phyloP scores from a whole-genome alignment of 2,329 filamentous ascomycete species.

The Penicillium sp. region DNA sequence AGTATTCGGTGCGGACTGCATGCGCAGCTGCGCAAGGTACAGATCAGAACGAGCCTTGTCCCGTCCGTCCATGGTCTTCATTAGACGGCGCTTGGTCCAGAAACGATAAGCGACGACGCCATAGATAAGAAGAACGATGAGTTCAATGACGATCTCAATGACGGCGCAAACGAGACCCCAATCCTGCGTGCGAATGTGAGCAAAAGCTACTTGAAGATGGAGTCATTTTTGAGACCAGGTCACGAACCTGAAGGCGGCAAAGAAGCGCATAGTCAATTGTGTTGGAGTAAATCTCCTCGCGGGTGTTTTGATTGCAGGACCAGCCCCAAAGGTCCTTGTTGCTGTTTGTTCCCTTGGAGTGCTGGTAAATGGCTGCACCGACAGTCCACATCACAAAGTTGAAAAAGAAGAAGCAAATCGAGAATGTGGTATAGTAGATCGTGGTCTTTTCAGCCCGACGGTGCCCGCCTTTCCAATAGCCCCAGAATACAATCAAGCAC shows the following conservation, averaged over 20 bases:
- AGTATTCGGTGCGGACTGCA: slow-evolving; percentile 90
- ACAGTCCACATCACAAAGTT: slow-evolving; percentile 89
- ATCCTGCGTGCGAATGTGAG: slow-evolving; percentile 52
- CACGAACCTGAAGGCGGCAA: slow-evolving; percentile 73
- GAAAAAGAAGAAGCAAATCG: slow-evolving; percentile 87
- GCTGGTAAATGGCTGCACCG: slow-evolving; percentile 77
- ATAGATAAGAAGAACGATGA: slow-evolving; percentile 88
- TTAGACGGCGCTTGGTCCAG: slow-evolving; percentile 90
- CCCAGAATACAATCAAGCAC: slow-evolving; percentile 72
- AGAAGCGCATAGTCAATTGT: slow-evolving; percentile 84
- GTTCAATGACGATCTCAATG: slow-evolving; percentile 90
- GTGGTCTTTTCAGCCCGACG: slow-evolving; percentile 83
- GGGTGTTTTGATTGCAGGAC: slow-evolving; percentile 87
- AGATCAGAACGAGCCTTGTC: slow-evolving; percentile 92
- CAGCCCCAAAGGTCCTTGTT: slow-evolving; percentile 96
- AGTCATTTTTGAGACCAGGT: slow-evolving; percentile 14
- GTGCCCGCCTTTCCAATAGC: slow-evolving; percentile 86
- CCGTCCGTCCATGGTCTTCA: slow-evolving; percentile 93
- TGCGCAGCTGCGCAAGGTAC: slow-evolving; percentile 78
- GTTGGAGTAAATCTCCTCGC: slow-evolving; percentile 67
- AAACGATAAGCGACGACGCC: slow-evolving; percentile 94
- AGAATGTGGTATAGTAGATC: slow-evolving; percentile 92
- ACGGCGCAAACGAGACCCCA: slow-evolving; percentile 96
- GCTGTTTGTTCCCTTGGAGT: slow-evolving; percentile 63
- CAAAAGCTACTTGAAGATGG: slow-evolving; percentile 11